Percentiles rank a stretch among this genome's conserved stretches.
Conservation (phyloP, 2,329 filamentous ascomycete species). For the Penicillium fuscoglaucum region DNA sequence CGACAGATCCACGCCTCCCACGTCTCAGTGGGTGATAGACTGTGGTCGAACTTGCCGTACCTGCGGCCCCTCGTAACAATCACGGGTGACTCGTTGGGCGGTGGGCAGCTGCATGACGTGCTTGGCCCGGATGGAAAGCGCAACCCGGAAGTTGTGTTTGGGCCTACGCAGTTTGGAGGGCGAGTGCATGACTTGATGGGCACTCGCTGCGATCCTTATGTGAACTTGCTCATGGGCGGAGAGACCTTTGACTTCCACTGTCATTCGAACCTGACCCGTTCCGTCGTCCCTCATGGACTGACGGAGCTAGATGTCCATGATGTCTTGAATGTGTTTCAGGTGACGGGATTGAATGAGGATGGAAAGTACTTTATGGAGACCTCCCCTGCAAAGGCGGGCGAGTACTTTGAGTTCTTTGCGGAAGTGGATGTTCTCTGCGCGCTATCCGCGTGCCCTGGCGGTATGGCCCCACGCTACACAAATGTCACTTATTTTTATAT, state of each 20-base stretch:
- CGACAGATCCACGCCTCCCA: conserved; percentile 77
- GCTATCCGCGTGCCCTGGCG: conserved; percentile 71
- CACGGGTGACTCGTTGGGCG: conserved; percentile 62
- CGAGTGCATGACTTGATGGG: conserved; percentile 76
- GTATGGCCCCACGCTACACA: conserved; percentile 22
- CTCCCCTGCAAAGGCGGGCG: conserved; percentile 48
- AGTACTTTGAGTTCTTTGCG: conserved; percentile 73
- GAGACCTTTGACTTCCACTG: conserved; percentile 77
- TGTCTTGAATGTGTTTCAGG: conserved; percentile 83
- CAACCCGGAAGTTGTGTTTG: conserved; percentile 45
- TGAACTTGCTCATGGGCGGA: conserved; percentile 71
- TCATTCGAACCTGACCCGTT: conserved; percentile 76
- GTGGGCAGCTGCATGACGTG: conserved; percentile 40
- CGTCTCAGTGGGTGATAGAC: conserved; percentile 67
- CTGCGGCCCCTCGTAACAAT: conserved; percentile 74
- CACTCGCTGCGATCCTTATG: conserved; percentile 81
- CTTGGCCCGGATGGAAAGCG: conserved; percentile 37
- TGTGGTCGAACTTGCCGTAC: conserved; percentile 78
- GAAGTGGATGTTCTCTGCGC: conserved; percentile 73
- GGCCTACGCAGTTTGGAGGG: conserved; percentile 57
- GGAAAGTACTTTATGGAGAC: conserved; percentile 73
- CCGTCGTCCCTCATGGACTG: conserved; percentile 67
- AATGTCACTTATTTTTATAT: neutral
- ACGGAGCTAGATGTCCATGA: conserved; percentile 77
- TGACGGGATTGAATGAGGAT: conserved; percentile 71